Base-by-base conservation (phyloP, 176 grass and related monocot genomes). In the Oryza punctata region DNA sequence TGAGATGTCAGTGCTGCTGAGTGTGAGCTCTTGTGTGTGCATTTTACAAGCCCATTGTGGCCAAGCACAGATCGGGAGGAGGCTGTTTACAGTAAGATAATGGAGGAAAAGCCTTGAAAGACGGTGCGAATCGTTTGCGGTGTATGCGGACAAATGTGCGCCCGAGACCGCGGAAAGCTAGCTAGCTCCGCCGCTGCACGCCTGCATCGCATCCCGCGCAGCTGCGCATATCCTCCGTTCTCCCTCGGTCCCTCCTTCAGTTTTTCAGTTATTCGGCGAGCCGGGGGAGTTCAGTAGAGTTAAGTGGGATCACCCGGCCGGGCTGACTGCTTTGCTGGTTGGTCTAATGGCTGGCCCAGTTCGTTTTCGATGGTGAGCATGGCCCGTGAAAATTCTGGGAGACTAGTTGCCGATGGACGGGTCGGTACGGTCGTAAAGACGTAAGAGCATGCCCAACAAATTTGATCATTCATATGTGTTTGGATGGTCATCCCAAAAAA, bases 51-150 rank as follows among this genome's bases (percentile, higher is more conserved):
- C 18, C 52, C 52, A 57, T 57, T 57, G 85, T 86, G 61, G 21
- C 37, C 68, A 35, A 85, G 87, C 49, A 27, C 15, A 21, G 30
- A 13, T 64, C 38, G n/a, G 8, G 37, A 73, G 7, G 21, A 61
- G n/a, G 57, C 57, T 23, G 57, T 11, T 23, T 24, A 9, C 37
- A 76, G 37, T 70, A 72, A 37, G 81, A 85, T 76, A 85, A 64
- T 49, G 29, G 1, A 19, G 15, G 12, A 40, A 50, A 50, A 41
- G 45, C 67, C 69, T 88, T 32, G 86, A 91, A 90, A 86, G 77
- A 49, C 76, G 91, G 67, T 75, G 67, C 67, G 73, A 83, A 94
- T 88, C 91, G 88, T 91, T 89, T 82, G 80, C 52, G 64, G 82
- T 37, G 40, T 70, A 84, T 75, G 79, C 60, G 43, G 80, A 84